phyloP scores from a whole-genome alignment of 2,329 filamentous ascomycete genomes.

The Zymoseptoria passerinii region DNA sequence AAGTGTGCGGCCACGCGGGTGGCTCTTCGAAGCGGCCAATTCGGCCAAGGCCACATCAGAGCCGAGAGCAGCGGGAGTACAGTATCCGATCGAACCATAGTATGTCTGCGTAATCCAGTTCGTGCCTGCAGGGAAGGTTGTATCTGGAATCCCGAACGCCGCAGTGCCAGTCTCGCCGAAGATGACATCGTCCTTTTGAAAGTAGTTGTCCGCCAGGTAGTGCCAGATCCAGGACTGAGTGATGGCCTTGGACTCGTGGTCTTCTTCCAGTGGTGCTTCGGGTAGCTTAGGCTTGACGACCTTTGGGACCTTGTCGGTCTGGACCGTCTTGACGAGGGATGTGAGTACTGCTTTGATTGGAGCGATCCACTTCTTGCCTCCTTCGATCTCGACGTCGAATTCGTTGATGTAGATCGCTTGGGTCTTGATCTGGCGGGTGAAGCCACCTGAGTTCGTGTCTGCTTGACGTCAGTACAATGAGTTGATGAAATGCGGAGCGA shows the following conservation, averaged over 20 bases:
- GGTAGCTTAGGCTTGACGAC: constrained; percentile 25
- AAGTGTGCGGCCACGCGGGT: constrained; percentile 48
- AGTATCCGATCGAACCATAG: constrained; percentile 60
- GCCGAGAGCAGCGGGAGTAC: constrained; percentile 54
- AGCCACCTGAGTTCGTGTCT: constrained; percentile 35
- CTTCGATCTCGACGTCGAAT: constrained; percentile 30
- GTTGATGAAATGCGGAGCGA: background rate
- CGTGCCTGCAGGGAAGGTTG: constrained; percentile 68
- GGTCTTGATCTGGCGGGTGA: constrained; percentile 30
- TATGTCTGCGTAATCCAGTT: constrained; percentile 73
- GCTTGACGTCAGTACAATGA: background rate
- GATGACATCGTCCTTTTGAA: constrained; percentile 65
- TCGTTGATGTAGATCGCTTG: constrained; percentile 32
- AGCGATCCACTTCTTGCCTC: constrained; percentile 27
- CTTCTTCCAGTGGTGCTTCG: constrained; percentile 23
- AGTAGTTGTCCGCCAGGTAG: constrained; percentile 33
- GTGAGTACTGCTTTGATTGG: constrained; percentile 33
- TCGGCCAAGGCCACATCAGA: constrained; percentile 71
- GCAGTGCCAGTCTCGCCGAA: constrained; percentile 82
- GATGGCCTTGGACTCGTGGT: constrained; percentile 30
- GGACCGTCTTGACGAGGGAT: constrained; percentile 23
- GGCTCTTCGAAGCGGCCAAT: constrained; percentile 14
- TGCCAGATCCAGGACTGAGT: constrained; percentile 39
- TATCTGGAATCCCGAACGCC: constrained; percentile 83
- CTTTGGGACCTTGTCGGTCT: constrained; percentile 14